Evolutionary conservation across 2,329 filamentous ascomycete genomes (phyloP).

Genomic region (Colletotrichum sp.): DNA sequence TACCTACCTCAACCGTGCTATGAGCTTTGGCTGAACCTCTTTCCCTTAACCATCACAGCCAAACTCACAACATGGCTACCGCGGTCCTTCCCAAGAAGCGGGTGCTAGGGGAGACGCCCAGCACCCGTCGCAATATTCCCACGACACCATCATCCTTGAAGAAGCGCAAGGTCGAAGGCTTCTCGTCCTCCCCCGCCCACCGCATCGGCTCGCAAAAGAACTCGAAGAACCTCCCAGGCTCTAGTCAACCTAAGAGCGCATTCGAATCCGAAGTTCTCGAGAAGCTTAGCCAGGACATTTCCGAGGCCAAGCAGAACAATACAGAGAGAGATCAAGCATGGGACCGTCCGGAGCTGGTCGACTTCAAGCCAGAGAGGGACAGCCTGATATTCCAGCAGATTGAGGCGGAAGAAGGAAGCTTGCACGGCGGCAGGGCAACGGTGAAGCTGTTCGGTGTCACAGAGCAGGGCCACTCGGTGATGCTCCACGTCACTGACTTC

Average conservation of each 20-base stretch:
- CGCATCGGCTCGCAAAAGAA: conserved; percentile 68
- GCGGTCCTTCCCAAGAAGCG: conserved; percentile 71
- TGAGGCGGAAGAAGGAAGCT: conserved; percentile 87
- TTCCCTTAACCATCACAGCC: background rate
- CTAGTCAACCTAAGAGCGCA: conserved; percentile 83
- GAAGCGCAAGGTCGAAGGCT: conserved; percentile 80
- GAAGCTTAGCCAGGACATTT: conserved; percentile 94
- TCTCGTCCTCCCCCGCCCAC: conserved; percentile 58
- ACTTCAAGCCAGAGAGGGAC: conserved; percentile 63
- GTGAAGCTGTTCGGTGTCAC: conserved; percentile 96
- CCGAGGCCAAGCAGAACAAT: conserved; percentile 82
- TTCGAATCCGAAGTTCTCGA: conserved; percentile 95
- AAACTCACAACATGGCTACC: conserved; percentile 47
- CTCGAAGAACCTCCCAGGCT: conserved; percentile 67
- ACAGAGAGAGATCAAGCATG: conserved; percentile 93
- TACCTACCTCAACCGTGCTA: background rate
- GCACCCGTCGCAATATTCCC: conserved; percentile 65
- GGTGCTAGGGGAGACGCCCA: conserved; percentile 72
- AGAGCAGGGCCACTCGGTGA: conserved; percentile 81
- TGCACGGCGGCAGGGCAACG: conserved; percentile 76
- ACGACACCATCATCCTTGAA: conserved; percentile 68
- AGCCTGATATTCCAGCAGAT: conserved; percentile 93
- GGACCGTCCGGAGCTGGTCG: conserved; percentile 66
- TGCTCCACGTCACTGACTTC: conserved; percentile 95
- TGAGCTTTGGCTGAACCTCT: conserved; percentile 3